Evolutionary conservation across 495 filamentous ascomycete genomes (phyloP), one percentile per base, ranked within the genome.

Genomic region (Peziza echinospora): DNA sequence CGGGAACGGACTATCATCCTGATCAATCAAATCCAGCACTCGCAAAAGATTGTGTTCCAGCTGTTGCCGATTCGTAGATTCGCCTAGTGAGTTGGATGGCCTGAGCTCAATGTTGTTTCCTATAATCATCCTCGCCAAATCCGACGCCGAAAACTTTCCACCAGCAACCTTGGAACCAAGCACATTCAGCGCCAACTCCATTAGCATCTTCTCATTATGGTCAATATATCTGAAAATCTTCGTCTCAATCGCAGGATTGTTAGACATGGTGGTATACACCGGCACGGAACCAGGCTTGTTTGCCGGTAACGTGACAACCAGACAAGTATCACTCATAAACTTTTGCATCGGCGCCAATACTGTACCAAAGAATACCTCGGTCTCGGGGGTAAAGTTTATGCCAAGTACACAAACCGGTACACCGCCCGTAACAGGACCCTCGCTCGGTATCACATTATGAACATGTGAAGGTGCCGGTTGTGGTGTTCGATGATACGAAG

Each of bases 301-400:
- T 2, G 86, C 83, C 21, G 87, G 87, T 0, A 86, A 67, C 26
- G 85, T 64, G 56, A 83, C 92, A 34, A 91, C 82, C n/a, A 93
- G 66, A 17, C 79, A 80, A 39, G 72, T 77, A 44, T 80, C 73
- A 21, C 82, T 81, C 77, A 83, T 92, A 54, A 69, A 91, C 1
- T 80, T 82, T 9, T 82, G 87, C 8, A 78, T 81, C 1, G 75
- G 78, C 8, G 87, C 86, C 26, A 73, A 66, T 3, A 68, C 70
- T 40, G 83, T 76, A 16, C 85, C 86, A 61, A 94, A 94, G 53
- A 85, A 77, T 48, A 93, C 83, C 46, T 83, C 80, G 56, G 87
- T 71, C 5, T 82, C 82, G 41, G 77, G 72, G 26, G 71, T 74
- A 53, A 93, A 93, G 19, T 76, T 75, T 53, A 72, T 78, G 5